phyloP scores from a whole-genome alignment of 805 yeast genomes.

The Isabelozyma gotoi region DNA sequence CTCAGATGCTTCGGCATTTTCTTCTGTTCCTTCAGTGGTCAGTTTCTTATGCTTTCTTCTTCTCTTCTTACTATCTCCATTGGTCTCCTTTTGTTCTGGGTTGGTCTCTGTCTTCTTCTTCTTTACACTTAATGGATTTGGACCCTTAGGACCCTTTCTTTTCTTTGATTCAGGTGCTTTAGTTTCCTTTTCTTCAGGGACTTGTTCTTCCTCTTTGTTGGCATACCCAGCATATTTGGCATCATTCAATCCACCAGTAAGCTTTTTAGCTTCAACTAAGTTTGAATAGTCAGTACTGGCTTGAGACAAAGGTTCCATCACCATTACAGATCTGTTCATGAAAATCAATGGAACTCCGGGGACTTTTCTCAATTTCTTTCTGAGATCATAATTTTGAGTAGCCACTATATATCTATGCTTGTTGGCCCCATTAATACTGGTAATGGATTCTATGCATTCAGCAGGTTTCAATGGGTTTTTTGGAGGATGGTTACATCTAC shows the following conservation, averaged over 20 bases:
- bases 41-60: slow-evolving; percentile 21
- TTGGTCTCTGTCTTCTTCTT: slow-evolving; percentile 52
- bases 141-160: slow-evolving; percentile 73
- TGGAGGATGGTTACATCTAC: slow-evolving; percentile 86
- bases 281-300: slow-evolving; percentile 49
- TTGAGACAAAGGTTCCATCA: slow-evolving; percentile 88
- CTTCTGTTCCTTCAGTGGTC: slow-evolving; percentile 1
- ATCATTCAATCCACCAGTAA: slow-evolving; percentile 78
- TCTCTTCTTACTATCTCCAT: slow-evolving; percentile 14
- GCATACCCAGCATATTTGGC: slow-evolving; percentile 48
- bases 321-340: slow-evolving; percentile 89
- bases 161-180: slow-evolving; percentile 34
- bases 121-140: slow-evolving; percentile 89
- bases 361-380: slow-evolving; percentile 66
- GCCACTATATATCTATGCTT: slow-evolving; percentile 92
- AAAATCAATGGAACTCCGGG: slow-evolving; percentile 92
- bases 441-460: slow-evolving; percentile 76
- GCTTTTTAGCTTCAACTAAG: slow-evolving; percentile 62
- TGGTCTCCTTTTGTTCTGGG: slow-evolving; percentile 3
- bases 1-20: background rate
- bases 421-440: slow-evolving; percentile 69
- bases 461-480: slow-evolving; percentile 59
- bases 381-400: slow-evolving; percentile 69
- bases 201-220: slow-evolving; percentile 14
- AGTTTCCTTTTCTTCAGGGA: slow-evolving; percentile 13